Percentiles rank a stretch among this genome's conserved stretches.
Evolutionary conservation across 176 grass and related monocot species (phyloP).

Genomic region (Poa pratensis): DNA sequence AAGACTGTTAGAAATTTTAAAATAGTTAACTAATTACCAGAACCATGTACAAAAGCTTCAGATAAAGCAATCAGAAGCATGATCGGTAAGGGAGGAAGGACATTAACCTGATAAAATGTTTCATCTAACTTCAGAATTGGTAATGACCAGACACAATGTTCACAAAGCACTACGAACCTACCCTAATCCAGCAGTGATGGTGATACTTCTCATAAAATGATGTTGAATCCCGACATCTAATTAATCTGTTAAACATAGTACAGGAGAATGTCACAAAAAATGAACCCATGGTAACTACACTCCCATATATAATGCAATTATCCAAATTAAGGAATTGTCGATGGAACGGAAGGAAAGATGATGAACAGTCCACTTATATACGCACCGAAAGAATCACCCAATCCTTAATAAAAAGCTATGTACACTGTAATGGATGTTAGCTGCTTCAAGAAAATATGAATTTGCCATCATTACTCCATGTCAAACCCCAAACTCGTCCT

Average conservation of each 20-base stretch:
- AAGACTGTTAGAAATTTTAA: too few species aligned
- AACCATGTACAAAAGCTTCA: too few species aligned
- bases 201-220: slow-evolving; percentile 74
- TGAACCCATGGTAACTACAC: not conserved
- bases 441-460: slow-evolving; percentile 84
- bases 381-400: not conserved
- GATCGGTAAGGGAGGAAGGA: too few species aligned
- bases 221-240: slow-evolving; percentile 83
- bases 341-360: too few species aligned
- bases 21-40: too few species aligned
- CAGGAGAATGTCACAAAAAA: slow-evolving; percentile 21
- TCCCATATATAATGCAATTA: not conserved
- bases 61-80: too few species aligned
- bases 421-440: slow-evolving; percentile 16
- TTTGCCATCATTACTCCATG: slow-evolving; percentile 76
- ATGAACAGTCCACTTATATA: not conserved
- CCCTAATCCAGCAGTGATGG: slow-evolving; percentile 23
- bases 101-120: too few species aligned
- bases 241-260: slow-evolving; percentile 54
- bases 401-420: slow-evolving; percentile 5
- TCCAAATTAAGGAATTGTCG: not conserved
- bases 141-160: slow-evolving; percentile 79
- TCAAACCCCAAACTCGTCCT: slow-evolving; percentile 78
- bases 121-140: not conserved
- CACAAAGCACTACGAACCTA: slow-evolving; percentile 64